Evolutionary conservation across 176 grass and related monocot genomes (phyloP).

Genomic region (Puccinellia tenuiflora): DNA sequence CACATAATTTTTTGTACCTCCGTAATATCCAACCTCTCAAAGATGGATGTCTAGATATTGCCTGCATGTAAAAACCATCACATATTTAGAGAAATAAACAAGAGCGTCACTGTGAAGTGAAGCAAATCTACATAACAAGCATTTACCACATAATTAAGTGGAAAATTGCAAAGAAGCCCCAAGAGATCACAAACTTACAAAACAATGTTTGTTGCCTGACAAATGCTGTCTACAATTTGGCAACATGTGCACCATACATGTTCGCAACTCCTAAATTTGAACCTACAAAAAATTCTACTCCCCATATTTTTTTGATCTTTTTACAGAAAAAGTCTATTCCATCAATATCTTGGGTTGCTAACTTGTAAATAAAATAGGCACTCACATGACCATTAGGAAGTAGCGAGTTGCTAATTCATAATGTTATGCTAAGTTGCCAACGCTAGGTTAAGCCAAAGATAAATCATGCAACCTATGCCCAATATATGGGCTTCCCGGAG

Average conservation of each 20-base stretch:
- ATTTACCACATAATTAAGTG: conserved; percentile 2
- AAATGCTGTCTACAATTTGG: background rate
- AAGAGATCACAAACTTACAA: background rate
- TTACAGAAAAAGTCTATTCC: background rate
- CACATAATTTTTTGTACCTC: conserved; percentile 62
- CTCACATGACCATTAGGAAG: background rate
- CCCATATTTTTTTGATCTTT: background rate
- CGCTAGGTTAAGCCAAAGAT: background rate
- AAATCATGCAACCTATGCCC: background rate
- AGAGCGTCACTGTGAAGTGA: background rate
- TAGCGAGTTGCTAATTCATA: background rate
- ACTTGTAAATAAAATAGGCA: conserved; percentile 5
- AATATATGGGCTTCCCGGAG: too few relatives aligned
- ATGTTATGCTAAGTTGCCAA: background rate
- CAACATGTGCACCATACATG: background rate
- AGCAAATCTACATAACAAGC: background rate
- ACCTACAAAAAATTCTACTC: background rate
- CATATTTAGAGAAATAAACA: conserved; percentile 13
- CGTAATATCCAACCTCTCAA: conserved; percentile 72
- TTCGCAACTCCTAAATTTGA: background rate
- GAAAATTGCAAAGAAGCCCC: conserved; percentile 1
- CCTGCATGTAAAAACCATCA: conserved; percentile 51
- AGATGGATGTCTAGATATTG: conserved; percentile 54
- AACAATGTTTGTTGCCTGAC: background rate
- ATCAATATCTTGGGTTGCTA: background rate